phyloP scores from a whole-genome alignment of 1,284 basidiomycete genomes.

The Rhodotorula sp. region DNA sequence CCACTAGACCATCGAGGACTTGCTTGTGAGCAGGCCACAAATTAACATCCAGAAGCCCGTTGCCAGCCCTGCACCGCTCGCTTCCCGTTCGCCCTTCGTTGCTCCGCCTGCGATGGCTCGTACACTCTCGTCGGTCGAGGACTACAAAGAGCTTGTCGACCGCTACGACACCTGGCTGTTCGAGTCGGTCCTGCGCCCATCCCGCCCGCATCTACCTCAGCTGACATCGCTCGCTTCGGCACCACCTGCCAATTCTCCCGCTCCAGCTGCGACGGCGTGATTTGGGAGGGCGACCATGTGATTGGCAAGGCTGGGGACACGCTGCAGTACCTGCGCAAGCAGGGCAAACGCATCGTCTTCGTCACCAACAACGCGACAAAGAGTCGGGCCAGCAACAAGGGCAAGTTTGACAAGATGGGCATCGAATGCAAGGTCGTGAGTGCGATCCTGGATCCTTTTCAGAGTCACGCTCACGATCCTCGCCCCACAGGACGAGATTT shows the following conservation, averaged over 20 bases:
- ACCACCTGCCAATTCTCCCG: neutral
- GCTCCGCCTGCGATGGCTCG: neutral
- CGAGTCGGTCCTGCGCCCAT: constrained; percentile 81
- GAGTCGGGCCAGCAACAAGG: constrained; percentile 79
- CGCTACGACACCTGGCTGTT: constrained; percentile 89
- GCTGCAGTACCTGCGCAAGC: constrained; percentile 36
- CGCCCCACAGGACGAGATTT: constrained; percentile 77
- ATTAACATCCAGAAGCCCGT: neutral
- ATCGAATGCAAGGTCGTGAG: constrained; percentile 79
- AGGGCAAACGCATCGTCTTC: constrained; percentile 66
- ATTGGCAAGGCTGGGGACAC: constrained; percentile 36
- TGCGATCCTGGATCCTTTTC: constrained; percentile 20
- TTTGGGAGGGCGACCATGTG: constrained; percentile 44
- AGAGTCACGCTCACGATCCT: neutral
- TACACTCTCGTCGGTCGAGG: neutral
- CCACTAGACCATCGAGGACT: constrained; percentile 35
- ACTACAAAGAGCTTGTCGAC: constrained; percentile 53
- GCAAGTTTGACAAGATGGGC: constrained; percentile 86
- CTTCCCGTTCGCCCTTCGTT: neutral
- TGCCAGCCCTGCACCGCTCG: too few relatives aligned
- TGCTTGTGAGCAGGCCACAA: neutral
- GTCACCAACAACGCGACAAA: constrained; percentile 66
- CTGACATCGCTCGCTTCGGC: neutral
- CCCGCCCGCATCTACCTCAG: neutral
- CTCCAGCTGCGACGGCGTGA: constrained; percentile 38